Conservation (phyloP, 163 green algal genomes). For the Scenedesmus sp. region DNA sequence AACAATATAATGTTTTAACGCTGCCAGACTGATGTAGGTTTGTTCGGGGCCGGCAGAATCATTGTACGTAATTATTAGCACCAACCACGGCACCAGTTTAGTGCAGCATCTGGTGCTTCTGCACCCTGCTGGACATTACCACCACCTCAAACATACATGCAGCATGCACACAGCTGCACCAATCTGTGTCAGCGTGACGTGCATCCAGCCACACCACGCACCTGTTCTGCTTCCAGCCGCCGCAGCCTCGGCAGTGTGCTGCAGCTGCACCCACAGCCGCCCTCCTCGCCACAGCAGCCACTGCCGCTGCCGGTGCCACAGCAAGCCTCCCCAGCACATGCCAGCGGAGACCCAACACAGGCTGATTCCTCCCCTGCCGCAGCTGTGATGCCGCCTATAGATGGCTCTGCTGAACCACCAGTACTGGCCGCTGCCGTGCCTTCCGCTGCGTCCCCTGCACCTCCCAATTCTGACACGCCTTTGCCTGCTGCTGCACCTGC, state of each 20-base stretch:
- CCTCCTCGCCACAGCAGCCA: not conserved
- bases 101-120: not conserved
- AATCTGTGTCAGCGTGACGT: too few species aligned
- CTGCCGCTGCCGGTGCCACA: not conserved
- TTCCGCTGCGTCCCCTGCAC: not conserved
- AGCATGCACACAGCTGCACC: not conserved
- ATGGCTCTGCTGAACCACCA: too few species aligned
- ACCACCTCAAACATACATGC: not conserved
- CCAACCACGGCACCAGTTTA: too few species aligned
- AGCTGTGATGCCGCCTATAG: too few species aligned
- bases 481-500: not conserved
- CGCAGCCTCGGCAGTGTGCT: not conserved
- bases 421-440: not conserved
- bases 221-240: constrained; percentile 19
- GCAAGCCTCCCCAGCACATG: not conserved
- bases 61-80: too few species aligned
- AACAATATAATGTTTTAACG: too few species aligned
- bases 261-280: not conserved
- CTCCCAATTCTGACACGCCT: too few species aligned
- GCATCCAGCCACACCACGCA: not conserved
- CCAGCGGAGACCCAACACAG: not conserved
- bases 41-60: too few species aligned
- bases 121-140: too few species aligned
- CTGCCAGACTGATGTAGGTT: too few species aligned
- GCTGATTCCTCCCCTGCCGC: not conserved